phyloP scores from a whole-genome alignment of 2,329 filamentous ascomycete species.

The Beauveria asiatica region DNA sequence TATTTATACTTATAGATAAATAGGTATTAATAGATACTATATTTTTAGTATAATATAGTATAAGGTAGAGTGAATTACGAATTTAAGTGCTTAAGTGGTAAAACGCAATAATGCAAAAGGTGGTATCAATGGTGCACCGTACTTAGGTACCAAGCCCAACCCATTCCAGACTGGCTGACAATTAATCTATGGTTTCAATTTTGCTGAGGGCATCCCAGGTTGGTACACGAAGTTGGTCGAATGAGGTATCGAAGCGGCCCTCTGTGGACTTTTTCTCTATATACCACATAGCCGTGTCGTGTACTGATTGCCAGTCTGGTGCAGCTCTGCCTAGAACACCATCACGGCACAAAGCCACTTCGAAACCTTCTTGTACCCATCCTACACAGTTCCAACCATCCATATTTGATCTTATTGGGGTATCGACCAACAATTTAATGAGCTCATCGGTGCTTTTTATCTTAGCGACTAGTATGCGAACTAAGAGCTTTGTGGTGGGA shows the following conservation, averaged over 20 bases:
- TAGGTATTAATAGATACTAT: too few species aligned
- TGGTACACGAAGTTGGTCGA: slow-evolving; percentile 22
- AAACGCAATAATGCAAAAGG: too few species aligned
- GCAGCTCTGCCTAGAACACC: slow-evolving; percentile 25
- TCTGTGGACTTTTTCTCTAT: slow-evolving; percentile 28
- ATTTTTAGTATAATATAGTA: too few species aligned
- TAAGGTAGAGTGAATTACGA: too few species aligned
- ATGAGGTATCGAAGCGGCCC: slow-evolving; percentile 31
- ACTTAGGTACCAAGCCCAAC: too few species aligned
- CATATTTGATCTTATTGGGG: slow-evolving; percentile 21
- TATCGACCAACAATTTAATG: slow-evolving; percentile 21
- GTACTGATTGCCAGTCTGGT: slow-evolving; percentile 25
- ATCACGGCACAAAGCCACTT: slow-evolving; percentile 19
- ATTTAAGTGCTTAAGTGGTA: too few species aligned
- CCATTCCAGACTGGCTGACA: too few species aligned
- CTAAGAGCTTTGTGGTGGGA: slow-evolving; percentile 20
- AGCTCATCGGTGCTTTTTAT: slow-evolving; percentile 21
- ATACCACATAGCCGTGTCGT: slow-evolving; percentile 30
- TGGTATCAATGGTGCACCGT: too few species aligned
- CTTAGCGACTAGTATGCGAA: slow-evolving; percentile 23
- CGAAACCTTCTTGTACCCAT: slow-evolving; percentile 34
- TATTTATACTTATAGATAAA: too few species aligned
- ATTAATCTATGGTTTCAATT: slow-evolving; percentile 12
- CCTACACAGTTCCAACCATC: slow-evolving; percentile 34
- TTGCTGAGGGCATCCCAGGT: slow-evolving; percentile 29